These are phyloP conservation scores for Spathaspora boniae DNA, from an alignment of 805 yeast genomes.

Conservation along the genomic window DNA sequence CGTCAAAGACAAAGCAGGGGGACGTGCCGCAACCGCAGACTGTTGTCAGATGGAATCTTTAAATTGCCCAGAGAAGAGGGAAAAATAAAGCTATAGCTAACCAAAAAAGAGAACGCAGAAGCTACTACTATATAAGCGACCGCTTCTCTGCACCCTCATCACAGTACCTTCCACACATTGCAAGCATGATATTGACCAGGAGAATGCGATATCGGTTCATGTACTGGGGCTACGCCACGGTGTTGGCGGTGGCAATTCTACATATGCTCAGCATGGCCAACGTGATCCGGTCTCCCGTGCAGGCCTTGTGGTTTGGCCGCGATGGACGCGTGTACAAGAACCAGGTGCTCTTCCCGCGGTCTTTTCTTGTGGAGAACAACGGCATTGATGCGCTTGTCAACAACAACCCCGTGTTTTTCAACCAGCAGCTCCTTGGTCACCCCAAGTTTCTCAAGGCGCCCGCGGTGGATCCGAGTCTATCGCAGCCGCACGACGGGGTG, in stretches of 20 bases:
- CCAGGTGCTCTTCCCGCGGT: conserved; percentile 6
- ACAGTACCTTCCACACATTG: too few species aligned
- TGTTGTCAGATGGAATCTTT: too few species aligned
- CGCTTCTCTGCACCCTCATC: too few species aligned
- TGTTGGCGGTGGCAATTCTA: not conserved
- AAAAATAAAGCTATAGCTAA: too few species aligned
- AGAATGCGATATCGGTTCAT: conserved; percentile 1
- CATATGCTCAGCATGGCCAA: not conserved
- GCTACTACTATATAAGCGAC: too few species aligned
- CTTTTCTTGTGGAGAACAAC: conserved; percentile 2
- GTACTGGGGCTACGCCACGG: conserved; percentile 3
- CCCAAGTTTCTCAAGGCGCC: conserved; percentile 3
- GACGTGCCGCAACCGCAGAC: too few species aligned
- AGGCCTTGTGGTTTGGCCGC: not conserved
- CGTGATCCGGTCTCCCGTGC: not conserved
- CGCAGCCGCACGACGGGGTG: conserved; percentile 1
- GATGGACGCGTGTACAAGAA: conserved; percentile 1
- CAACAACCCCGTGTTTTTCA: conserved; percentile 4
- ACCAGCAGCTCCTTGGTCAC: conserved; percentile 4
- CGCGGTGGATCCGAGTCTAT: not conserved
- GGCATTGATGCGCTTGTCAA: conserved; percentile 5
- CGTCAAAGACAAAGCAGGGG: too few species aligned
- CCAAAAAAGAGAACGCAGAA: too few species aligned
- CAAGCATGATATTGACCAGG: not conserved
- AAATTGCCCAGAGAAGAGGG: too few species aligned